Evolutionary conservation across 2,329 filamentous ascomycete species (phyloP).

Genomic region (Magnaporthales sp.): DNA sequence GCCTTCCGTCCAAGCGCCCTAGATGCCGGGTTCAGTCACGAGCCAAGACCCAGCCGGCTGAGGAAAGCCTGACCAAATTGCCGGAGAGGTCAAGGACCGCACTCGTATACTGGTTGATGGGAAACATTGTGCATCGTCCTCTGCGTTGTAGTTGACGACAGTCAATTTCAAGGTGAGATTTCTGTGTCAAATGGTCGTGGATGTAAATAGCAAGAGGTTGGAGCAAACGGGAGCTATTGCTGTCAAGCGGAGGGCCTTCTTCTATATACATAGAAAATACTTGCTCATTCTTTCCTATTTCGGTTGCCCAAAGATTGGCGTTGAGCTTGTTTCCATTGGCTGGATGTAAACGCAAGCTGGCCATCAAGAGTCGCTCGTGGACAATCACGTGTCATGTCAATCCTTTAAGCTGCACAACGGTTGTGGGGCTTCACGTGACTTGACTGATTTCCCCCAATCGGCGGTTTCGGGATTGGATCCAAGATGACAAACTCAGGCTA

Average conservation of each 20-base stretch:
- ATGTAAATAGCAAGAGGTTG: neutral
- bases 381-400: too few relatives aligned
- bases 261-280: neutral
- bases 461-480: neutral
- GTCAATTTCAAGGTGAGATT: neutral
- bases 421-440: constrained; percentile 1
- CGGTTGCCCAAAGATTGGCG: neutral
- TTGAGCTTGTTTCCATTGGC: neutral
- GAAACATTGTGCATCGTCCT: neutral
- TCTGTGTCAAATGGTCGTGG: neutral
- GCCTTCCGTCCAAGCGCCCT: neutral
- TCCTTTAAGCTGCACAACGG: too few relatives aligned
- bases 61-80: neutral
- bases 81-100: neutral
- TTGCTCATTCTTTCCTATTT: neutral
- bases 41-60: neutral
- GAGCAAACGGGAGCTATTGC: neutral
- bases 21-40: neutral
- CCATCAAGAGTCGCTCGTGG: neutral
- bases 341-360: neutral
- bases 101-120: neutral
- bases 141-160: neutral
- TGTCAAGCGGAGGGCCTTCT: neutral
- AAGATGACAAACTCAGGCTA: neutral
- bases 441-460: neutral